phyloP scores from a whole-genome alignment of 495 filamentous ascomycete genomes.

The Neurospora sublineolata region DNA sequence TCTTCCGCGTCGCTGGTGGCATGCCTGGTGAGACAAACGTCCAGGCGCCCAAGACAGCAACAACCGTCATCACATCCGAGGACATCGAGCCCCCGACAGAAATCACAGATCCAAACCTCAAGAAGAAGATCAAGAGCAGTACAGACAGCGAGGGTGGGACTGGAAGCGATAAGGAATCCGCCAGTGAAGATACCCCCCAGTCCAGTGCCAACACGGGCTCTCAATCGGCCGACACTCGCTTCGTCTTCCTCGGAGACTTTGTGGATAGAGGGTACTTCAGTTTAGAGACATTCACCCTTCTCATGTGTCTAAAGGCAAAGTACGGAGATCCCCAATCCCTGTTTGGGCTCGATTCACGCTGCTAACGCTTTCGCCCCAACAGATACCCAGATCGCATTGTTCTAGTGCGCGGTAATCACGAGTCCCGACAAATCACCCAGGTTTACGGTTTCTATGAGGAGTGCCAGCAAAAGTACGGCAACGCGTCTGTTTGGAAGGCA shows the following conservation, averaged over 20 bases:
- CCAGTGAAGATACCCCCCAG: constrained; percentile 28
- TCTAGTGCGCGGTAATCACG: constrained; percentile 92
- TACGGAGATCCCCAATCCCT: constrained; percentile 22
- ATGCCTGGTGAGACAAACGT: constrained; percentile 72
- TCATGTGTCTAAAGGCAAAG: constrained; percentile 97
- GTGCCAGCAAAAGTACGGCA: constrained; percentile 94
- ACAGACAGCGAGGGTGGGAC: constrained; percentile 19
- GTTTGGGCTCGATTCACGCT: neutral
- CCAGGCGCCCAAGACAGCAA: constrained; percentile 49
- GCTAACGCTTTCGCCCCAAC: constrained; percentile 13
- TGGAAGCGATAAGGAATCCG: constrained; percentile 22
- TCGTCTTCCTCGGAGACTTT: constrained; percentile 93
- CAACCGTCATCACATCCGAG: constrained; percentile 62
- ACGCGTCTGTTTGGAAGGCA: constrained; percentile 96
- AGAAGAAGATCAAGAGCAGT: constrained; percentile 58
- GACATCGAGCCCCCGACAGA: constrained; percentile 80
- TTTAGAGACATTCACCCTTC: constrained; percentile 86
- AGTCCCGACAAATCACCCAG: constrained; percentile 95
- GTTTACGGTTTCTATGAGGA: constrained; percentile 99
- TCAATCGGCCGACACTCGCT: constrained; percentile 65
- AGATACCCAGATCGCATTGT: constrained; percentile 94
- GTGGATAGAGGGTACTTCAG: constrained; percentile 97
- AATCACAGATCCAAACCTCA: constrained; percentile 73
- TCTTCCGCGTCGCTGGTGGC: constrained; percentile 91
- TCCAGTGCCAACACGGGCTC: constrained; percentile 32